Conservation (phyloP, 2,329 filamentous ascomycete species). For the Aspergillus unguis region DNA sequence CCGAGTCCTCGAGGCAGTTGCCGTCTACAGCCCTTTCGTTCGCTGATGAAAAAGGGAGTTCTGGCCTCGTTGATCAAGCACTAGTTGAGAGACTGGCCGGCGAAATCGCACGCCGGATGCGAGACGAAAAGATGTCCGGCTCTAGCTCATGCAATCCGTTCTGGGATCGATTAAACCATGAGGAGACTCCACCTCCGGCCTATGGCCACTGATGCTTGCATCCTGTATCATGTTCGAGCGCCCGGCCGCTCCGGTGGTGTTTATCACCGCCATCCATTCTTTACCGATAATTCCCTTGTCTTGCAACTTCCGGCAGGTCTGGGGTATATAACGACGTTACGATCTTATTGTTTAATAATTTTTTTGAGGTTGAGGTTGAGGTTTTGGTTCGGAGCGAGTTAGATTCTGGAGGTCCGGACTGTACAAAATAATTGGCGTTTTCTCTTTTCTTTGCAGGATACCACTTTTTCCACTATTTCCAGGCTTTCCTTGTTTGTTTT, state of each 20-base stretch:
- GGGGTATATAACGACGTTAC: constrained; percentile 21
- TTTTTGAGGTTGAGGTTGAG: constrained; percentile 7
- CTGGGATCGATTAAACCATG: constrained; percentile 35
- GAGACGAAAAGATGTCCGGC: constrained; percentile 68
- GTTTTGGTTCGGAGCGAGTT: constrained; percentile 23
- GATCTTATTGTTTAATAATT: constrained; percentile 19
- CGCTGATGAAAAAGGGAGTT: constrained; percentile 27
- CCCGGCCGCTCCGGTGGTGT: constrained; percentile 4
- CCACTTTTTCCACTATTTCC: constrained; percentile 25
- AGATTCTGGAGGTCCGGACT: constrained; percentile 23
- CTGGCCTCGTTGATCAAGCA: constrained; percentile 45
- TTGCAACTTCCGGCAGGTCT: constrained; percentile 18
- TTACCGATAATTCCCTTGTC: constrained; percentile 12
- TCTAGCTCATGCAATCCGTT: constrained; percentile 33
- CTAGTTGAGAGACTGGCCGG: constrained; percentile 70
- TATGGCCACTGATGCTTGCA: constrained; percentile 39
- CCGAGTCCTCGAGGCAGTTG: constrained; percentile 27
- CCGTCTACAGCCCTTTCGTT: constrained; percentile 37
- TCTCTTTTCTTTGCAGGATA: constrained; percentile 28
- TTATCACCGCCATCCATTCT: constrained; percentile 16
- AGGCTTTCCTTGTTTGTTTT: constrained; percentile 15
- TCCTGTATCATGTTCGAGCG: not conserved
- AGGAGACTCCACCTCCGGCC: constrained; percentile 43
- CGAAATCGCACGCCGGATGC: constrained; percentile 80
- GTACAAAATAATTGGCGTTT: constrained; percentile 25